Conservation (phyloP, 306 rosid species). For the Ziziphus jujuba region DNA sequence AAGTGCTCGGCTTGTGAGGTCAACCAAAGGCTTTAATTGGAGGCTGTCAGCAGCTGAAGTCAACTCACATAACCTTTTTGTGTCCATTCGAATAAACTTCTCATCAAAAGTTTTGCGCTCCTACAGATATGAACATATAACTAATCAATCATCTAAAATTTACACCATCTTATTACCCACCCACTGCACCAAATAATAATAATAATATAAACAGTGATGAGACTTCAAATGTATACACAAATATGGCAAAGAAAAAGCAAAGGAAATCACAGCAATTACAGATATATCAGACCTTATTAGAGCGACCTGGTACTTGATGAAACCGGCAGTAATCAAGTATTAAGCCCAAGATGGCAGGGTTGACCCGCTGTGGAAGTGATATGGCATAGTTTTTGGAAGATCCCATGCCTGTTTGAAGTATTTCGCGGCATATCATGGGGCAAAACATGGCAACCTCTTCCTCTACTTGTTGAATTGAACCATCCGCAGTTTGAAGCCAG, state of each 20-base stretch:
- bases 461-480: slow-evolving; percentile 90
- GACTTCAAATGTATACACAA: not conserved
- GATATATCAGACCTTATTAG: slow-evolving; percentile 63
- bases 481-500: slow-evolving; percentile 88
- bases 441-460: slow-evolving; percentile 93
- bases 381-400: slow-evolving; percentile 82
- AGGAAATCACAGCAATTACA: slow-evolving; percentile 18
- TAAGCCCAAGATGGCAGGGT: slow-evolving; percentile 73
- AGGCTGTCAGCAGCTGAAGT: slow-evolving; percentile 91
- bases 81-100: slow-evolving; percentile 70
- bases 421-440: slow-evolving; percentile 84
- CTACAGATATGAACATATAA: slow-evolving; percentile 43
- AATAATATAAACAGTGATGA: not conserved
- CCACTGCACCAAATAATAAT: slow-evolving; percentile 12
- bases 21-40: slow-evolving; percentile 87
- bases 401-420: slow-evolving; percentile 80
- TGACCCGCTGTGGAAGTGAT: slow-evolving; percentile 82
- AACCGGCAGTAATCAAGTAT: slow-evolving; percentile 84
- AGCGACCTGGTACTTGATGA: slow-evolving; percentile 80
- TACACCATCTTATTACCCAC: slow-evolving; percentile 13
- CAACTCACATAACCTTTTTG: slow-evolving; percentile 81
- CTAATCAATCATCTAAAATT: slow-evolving; percentile 21
- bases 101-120: slow-evolving; percentile 77
- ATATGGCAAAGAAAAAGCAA: not conserved
- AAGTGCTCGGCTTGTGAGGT: slow-evolving; percentile 85